Base-by-base conservation (phyloP, 1,284 basidiomycete species). In the Calocybe gambosa region DNA sequence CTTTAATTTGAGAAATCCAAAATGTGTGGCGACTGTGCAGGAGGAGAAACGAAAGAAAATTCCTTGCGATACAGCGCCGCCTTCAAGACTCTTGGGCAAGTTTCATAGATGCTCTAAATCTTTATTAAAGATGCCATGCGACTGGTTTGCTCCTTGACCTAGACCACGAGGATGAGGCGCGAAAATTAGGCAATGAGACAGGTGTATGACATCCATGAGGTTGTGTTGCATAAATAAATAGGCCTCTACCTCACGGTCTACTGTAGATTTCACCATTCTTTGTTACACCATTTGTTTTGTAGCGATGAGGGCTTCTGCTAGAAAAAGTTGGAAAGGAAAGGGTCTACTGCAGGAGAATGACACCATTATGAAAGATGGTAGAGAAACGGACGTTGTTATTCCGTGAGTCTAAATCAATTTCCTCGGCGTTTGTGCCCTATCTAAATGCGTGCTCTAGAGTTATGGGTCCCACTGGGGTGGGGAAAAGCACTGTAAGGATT, bases 1-100 rank as follows among this genome's bases (percentile, higher is more conserved):
- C n/a, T n/a, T n/a, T n/a, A n/a, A n/a, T n/a, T n/a, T n/a, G n/a
- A n/a, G n/a, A n/a, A n/a, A n/a, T n/a, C n/a, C n/a, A n/a, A n/a
- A n/a, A n/a, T n/a, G n/a, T n/a, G n/a, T n/a, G n/a, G n/a, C n/a
- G n/a, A n/a, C n/a, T n/a, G n/a, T n/a, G n/a, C n/a, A n/a, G n/a
- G n/a, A n/a, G n/a, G n/a, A n/a, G n/a, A n/a, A n/a, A n/a, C 21
- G 52, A 25, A 18, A 50, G n/a, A 55, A 50, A 41, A 42, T 49
- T 12, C 42, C 55, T 6, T 51, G 40, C 8, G 49, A 46, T 28
- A 55, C 53, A 18, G n/a, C n/a, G 33, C 42, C 13, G 50, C 53
- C 25, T 45, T 50, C 34, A 47, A 42, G 26, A 43, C 43, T 2
- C 45, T 53, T 1, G 49, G 42, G n/a, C n/a, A n/a, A n/a, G n/a